Evolutionary conservation across 1,139 yeast species (phyloP).

Genomic region (Maudiozyma humilis): DNA sequence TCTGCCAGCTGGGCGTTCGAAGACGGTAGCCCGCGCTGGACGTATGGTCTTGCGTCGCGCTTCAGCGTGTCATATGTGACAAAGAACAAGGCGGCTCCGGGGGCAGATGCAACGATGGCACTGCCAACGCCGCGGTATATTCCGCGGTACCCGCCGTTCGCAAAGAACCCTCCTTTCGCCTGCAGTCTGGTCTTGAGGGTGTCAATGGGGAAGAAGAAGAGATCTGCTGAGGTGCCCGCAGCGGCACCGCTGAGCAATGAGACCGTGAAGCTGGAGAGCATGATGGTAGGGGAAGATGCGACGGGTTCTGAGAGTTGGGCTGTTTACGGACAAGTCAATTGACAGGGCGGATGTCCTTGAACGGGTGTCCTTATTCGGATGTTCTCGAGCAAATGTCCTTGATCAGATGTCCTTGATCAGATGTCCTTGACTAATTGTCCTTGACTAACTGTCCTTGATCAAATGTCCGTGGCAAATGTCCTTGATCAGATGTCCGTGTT

Average conservation of each 20-base stretch:
- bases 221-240: constrained; percentile 93
- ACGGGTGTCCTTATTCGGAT: too few relatives aligned
- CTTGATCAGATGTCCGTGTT: too few relatives aligned
- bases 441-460: too few relatives aligned
- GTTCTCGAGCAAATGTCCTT: too few relatives aligned
- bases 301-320: too few relatives aligned
- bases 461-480: too few relatives aligned
- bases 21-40: too few relatives aligned
- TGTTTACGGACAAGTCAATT: too few relatives aligned
- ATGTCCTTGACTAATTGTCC: too few relatives aligned
- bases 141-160: constrained; percentile 88
- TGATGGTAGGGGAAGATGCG: too few relatives aligned
- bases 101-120: constrained; percentile 91
- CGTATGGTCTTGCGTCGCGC: constrained; percentile 41
- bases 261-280: constrained; percentile 16
- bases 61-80: constrained; percentile 81
- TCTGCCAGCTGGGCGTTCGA: constrained; percentile 35
- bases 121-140: constrained; percentile 89
- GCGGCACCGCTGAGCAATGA: constrained; percentile 69
- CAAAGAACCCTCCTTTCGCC: constrained; percentile 89
- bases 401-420: too few relatives aligned
- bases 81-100: constrained; percentile 83
- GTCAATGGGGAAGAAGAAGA: constrained; percentile 92
- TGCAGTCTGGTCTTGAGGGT: constrained; percentile 89
- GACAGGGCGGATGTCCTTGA: too few relatives aligned